Conservation (phyloP, 805 yeast species). For the Peterozyma xylosa region DNA sequence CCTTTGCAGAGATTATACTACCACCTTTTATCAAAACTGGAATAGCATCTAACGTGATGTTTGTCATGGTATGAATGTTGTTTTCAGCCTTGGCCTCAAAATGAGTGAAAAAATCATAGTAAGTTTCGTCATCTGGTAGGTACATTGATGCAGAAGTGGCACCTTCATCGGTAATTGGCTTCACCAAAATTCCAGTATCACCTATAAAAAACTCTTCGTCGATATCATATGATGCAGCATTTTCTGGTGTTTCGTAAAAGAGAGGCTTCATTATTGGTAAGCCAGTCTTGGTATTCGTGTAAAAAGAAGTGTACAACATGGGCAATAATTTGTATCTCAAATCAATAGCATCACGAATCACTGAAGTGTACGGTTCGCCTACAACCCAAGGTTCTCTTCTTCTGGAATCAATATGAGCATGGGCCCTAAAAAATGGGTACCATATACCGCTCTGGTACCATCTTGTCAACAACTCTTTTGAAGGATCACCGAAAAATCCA, state of each 20-base stretch:
- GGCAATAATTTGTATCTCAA: slow-evolving; percentile 77
- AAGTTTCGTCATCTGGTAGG: slow-evolving; percentile 48
- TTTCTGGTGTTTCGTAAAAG: slow-evolving; percentile 46
- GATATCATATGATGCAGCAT: slow-evolving; percentile 40
- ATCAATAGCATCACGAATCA: slow-evolving; percentile 62
- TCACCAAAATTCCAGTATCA: slow-evolving; percentile 59
- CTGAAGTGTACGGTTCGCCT: slow-evolving; percentile 62
- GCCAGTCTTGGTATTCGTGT: slow-evolving; percentile 53
- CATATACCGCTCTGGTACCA: slow-evolving; percentile 97
- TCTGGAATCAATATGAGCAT: slow-evolving; percentile 90
- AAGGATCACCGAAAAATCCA: slow-evolving; percentile 91
- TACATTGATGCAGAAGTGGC: slow-evolving; percentile 31
- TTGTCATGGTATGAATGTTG: slow-evolving; percentile 29
- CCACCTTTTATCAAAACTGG: slow-evolving; percentile 83
- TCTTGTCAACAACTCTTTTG: slow-evolving; percentile 69
- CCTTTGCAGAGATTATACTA: slow-evolving; percentile 56
- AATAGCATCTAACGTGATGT: slow-evolving; percentile 47
- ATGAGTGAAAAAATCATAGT: slow-evolving; percentile 43
- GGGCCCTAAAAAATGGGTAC: slow-evolving; percentile 95
- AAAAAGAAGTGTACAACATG: slow-evolving; percentile 70
- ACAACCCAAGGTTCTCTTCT: slow-evolving; percentile 91
- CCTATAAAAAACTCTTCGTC: slow-evolving; percentile 86
- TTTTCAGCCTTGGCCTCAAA: slow-evolving; percentile 22
- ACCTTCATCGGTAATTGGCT: slow-evolving; percentile 66
- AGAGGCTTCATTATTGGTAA: slow-evolving; percentile 67